Evolutionary conservation across 2,329 filamentous ascomycete genomes (phyloP).

Genomic region (Cucurbitaria berberidis): DNA sequence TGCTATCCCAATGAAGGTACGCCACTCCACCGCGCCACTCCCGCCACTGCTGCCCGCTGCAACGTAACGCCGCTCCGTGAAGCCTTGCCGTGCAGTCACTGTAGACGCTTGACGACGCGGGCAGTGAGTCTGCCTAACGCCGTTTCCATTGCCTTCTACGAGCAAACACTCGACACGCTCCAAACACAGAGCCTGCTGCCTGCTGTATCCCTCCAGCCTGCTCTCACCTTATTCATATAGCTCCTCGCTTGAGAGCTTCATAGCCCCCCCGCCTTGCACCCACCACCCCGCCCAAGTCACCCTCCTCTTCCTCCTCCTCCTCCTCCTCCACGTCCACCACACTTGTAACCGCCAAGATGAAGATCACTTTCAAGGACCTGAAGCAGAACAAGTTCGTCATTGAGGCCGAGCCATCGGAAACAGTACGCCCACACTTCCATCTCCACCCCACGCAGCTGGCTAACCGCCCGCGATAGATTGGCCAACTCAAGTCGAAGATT

Average conservation of each 20-base stretch:
- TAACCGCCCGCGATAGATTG: conserved; percentile 67
- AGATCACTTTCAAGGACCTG: conserved; percentile 86
- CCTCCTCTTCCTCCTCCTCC: conserved; percentile 26
- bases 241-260: neutral
- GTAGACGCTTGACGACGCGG: conserved; percentile 3
- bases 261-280: conserved; percentile 16
- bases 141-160: conserved; percentile 31
- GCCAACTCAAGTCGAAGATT: conserved; percentile 90
- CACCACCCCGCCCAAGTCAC: conserved; percentile 34
- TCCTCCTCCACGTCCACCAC: too few species aligned
- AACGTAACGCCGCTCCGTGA: neutral
- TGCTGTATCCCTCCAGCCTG: neutral
- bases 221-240: neutral
- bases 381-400: conserved; percentile 99
- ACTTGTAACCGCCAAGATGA: conserved; percentile 57
- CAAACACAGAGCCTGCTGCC: neutral
- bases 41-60: too few species aligned
- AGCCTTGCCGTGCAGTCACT: neutral
- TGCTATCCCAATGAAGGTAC: neutral
- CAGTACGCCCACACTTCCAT: conserved; percentile 63
- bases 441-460: conserved; percentile 17
- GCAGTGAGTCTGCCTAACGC: conserved; percentile 7
- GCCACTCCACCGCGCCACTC: neutral
- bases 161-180: conserved; percentile 6
- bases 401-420: conserved; percentile 90